A percentile compares a stretch with the other conserved stretches of the same genome.
Conservation (phyloP, 2,329 filamentous ascomycete genomes). For the Venturia pyrina region DNA sequence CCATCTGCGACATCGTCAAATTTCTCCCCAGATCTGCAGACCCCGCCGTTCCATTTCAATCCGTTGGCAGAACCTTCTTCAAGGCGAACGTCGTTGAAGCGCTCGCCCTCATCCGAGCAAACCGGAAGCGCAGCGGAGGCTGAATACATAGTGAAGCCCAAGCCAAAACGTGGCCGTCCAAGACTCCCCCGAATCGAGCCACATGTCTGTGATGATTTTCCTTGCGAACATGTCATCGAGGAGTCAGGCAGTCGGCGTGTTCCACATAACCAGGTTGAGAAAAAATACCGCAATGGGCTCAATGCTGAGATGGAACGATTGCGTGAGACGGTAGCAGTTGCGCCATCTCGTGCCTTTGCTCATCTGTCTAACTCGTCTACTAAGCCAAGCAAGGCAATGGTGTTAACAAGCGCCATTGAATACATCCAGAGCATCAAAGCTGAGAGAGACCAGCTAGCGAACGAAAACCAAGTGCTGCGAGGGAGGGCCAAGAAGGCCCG, state of each 20-base stretch:
- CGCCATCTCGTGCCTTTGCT: not conserved
- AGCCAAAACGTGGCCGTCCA: slow-evolving; percentile 9
- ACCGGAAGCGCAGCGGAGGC: not conserved
- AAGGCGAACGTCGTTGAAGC: not conserved
- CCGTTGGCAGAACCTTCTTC: not conserved
- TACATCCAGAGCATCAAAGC: slow-evolving; percentile 9
- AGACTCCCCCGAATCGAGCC: not conserved
- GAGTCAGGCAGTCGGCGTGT: slow-evolving; percentile 23
- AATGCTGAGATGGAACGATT: slow-evolving; percentile 36
- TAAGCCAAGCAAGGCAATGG: slow-evolving; percentile 10
- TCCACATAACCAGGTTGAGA: slow-evolving; percentile 37
- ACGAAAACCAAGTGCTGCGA: not conserved
- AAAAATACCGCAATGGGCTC: slow-evolving; percentile 36
- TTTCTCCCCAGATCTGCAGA: not conserved
- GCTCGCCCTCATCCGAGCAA: not conserved
- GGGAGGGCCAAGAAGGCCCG: not conserved
- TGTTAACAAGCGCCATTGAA: slow-evolving; percentile 9
- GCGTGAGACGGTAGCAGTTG: slow-evolving; percentile 14
- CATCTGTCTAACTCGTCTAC: not conserved
- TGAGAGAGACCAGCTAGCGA: not conserved
- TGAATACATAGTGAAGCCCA: not conserved
- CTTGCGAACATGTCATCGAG: not conserved
- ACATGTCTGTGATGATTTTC: not conserved
- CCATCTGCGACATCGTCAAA: not conserved
- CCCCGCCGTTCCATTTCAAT: not conserved